Conservation (phyloP, 1,139 yeast genomes). For the Kodamaea arcana region DNA sequence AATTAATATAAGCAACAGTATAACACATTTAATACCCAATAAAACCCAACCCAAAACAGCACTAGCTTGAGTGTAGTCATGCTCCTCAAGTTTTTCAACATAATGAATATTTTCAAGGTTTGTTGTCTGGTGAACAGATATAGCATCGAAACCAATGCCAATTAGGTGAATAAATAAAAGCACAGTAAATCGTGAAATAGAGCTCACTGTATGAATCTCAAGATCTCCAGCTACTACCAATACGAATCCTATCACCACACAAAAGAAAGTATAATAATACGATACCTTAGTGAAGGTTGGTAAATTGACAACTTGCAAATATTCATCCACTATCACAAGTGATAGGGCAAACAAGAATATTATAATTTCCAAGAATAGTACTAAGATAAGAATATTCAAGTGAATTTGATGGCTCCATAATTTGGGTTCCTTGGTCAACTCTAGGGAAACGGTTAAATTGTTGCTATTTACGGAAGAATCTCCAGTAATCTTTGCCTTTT, state of each 20-base stretch:
- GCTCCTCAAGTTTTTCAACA: background rate
- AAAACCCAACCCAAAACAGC: background rate
- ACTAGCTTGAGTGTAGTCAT: background rate
- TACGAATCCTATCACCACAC: background rate
- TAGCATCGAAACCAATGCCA: background rate
- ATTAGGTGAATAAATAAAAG: background rate
- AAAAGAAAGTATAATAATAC: background rate
- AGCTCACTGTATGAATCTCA: background rate
- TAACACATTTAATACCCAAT: background rate
- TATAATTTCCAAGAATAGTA: background rate
- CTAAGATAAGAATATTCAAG: background rate
- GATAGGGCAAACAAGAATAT: background rate
- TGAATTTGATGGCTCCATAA: background rate
- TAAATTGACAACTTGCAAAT: background rate
- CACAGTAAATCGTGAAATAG: background rate
- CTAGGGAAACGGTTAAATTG: no score
- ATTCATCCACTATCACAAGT: background rate
- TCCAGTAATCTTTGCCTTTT: no score
- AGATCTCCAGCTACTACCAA: background rate
- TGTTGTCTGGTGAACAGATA: background rate
- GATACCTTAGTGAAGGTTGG: background rate
- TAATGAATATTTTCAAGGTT: background rate
- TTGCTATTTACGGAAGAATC: no score
- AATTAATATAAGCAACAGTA: background rate
- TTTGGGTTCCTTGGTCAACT: no score